Evolutionary conservation across 768 basidiomycete genomes (phyloP).

Genomic region (Serendipita sp.): DNA sequence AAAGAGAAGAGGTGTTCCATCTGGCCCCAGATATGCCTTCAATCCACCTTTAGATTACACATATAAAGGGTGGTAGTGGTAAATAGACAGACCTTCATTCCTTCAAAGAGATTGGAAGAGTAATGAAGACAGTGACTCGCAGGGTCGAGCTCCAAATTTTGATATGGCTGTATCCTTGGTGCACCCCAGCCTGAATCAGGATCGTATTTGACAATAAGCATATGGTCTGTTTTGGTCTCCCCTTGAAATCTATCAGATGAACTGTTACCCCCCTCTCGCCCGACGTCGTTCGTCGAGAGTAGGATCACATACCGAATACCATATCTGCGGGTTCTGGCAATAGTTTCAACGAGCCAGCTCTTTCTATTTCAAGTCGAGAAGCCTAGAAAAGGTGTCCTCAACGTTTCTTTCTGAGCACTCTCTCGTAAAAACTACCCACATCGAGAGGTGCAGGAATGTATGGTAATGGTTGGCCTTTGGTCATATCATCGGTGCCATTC

Average conservation of each 20-base stretch:
- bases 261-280: neutral
- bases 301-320: slow-evolving; percentile 28
- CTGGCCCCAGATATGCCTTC: slow-evolving; percentile 52
- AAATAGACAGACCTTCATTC: slow-evolving; percentile 40
- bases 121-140: slow-evolving; percentile 42
- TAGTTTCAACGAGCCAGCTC: slow-evolving; percentile 31
- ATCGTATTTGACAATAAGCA: slow-evolving; percentile 67
- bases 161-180: slow-evolving; percentile 61
- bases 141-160: slow-evolving; percentile 41
- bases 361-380: slow-evolving; percentile 33
- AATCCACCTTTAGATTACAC: neutral
- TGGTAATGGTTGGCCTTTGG: neutral
- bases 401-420: neutral
- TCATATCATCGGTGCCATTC: neutral
- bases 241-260: neutral
- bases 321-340: slow-evolving; percentile 32
- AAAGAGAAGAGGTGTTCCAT: slow-evolving; percentile 63
- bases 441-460: neutral
- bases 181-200: slow-evolving; percentile 58
- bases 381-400: slow-evolving; percentile 26
- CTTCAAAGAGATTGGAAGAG: slow-evolving; percentile 41
- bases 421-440: neutral
- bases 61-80: neutral
- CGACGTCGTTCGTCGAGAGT: neutral
- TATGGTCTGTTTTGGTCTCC: slow-evolving; percentile 53